Percentiles rank a stretch among this genome's conserved stretches.
phyloP scores from a whole-genome alignment of 768 basidiomycete genomes.

The Tubosaeta sp. region DNA sequence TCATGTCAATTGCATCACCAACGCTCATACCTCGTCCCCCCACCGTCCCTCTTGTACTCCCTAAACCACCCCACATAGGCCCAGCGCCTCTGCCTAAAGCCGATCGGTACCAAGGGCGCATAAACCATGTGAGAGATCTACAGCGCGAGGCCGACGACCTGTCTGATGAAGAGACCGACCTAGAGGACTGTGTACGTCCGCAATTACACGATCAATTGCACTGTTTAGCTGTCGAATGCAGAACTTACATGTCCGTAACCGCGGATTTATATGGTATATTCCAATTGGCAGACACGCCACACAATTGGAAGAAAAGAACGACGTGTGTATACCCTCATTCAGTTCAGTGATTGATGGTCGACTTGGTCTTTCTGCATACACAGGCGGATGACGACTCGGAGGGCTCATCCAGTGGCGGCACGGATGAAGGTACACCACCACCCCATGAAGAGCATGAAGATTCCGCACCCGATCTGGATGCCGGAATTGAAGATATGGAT shows the following conservation, averaged over 20 bases:
- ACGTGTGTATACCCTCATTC: slow-evolving; percentile 42
- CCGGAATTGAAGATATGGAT: slow-evolving; percentile 41
- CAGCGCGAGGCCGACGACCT: slow-evolving; percentile 78
- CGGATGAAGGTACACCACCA: slow-evolving; percentile 26
- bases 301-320: slow-evolving; percentile 80
- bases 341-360: not conserved
- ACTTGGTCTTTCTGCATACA: not conserved
- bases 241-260: slow-evolving; percentile 58
- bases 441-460: slow-evolving; percentile 39
- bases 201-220: not conserved
- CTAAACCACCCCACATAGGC: slow-evolving; percentile 60
- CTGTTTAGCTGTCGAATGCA: slow-evolving; percentile 24
- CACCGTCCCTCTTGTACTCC: slow-evolving; percentile 61
- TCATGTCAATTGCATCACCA: slow-evolving; percentile 58
- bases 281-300: slow-evolving; percentile 73
- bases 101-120: slow-evolving; percentile 48
- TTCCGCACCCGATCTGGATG: slow-evolving; percentile 34
- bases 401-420: slow-evolving; percentile 29
- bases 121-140: slow-evolving; percentile 64
- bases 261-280: slow-evolving; percentile 63
- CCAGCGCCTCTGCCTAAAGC: slow-evolving; percentile 52
- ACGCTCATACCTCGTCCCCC: slow-evolving; percentile 67
- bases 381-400: slow-evolving; percentile 37
- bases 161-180: slow-evolving; percentile 77
- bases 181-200: slow-evolving; percentile 65